A percentile compares a stretch with the other conserved stretches of the same genome.
phyloP scores from a whole-genome alignment of 345 rosid species.

The Laguncularia racemosa region DNA sequence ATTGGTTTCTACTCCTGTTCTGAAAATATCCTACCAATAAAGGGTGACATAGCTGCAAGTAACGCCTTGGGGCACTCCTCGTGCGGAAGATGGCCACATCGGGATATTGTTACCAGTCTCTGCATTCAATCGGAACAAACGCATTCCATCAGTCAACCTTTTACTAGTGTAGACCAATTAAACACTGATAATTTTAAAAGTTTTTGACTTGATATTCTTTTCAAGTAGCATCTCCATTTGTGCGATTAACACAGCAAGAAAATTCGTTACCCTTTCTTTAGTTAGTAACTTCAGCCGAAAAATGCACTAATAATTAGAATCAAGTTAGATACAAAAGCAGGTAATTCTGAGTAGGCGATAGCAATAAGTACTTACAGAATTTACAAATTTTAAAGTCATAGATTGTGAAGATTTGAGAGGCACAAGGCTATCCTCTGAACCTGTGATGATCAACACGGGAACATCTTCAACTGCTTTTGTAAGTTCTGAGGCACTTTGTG shows the following conservation, averaged over 20 bases:
- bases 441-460: constrained; percentile 74
- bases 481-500: constrained; percentile 45
- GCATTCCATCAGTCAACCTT: background rate
- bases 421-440: constrained; percentile 83
- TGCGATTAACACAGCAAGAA: too few relatives aligned
- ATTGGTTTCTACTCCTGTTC: constrained; percentile 41
- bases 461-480: constrained; percentile 56
- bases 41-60: constrained; percentile 78
- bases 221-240: too few relatives aligned
- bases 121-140: constrained; percentile 21
- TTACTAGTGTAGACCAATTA: too few relatives aligned
- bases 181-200: too few relatives aligned
- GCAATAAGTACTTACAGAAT: constrained; percentile 64
- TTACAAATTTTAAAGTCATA: constrained; percentile 75
- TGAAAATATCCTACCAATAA: constrained; percentile 55
- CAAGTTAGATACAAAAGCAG: background rate
- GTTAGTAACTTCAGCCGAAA: too few relatives aligned
- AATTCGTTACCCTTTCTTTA: too few relatives aligned
- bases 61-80: constrained; percentile 95
- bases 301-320: too few relatives aligned
- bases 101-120: constrained; percentile 93
- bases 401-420: constrained; percentile 77
- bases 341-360: background rate
- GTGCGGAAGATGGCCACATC: constrained; percentile 97
- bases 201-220: too few relatives aligned